Percentiles rank a stretch among this genome's conserved stretches.
Conservation (phyloP, 2,329 filamentous ascomycete genomes). For the Fusarium papillatum region DNA sequence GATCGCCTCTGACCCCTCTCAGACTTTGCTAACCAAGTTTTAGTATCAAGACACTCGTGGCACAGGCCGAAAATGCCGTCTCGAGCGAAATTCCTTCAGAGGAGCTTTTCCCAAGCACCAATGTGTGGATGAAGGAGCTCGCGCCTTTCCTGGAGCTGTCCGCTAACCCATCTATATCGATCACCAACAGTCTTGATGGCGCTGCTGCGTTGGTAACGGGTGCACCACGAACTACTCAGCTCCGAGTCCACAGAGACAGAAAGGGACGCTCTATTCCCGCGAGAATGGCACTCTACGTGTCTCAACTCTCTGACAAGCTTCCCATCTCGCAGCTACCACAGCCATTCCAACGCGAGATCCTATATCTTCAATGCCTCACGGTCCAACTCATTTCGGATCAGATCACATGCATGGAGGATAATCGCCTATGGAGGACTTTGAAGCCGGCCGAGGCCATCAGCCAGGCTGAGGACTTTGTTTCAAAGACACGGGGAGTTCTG, state of each 20-base stretch:
- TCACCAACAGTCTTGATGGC: slow-evolving; percentile 81
- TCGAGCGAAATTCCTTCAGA: slow-evolving; percentile 47
- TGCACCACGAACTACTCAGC: slow-evolving; percentile 35
- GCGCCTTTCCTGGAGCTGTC: slow-evolving; percentile 61
- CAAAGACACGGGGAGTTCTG: slow-evolving; percentile 55
- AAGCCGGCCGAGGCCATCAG: slow-evolving; percentile 49
- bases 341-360: slow-evolving; percentile 61
- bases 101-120: slow-evolving; percentile 73
- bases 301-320: slow-evolving; percentile 65
- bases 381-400: slow-evolving; percentile 68
- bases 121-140: slow-evolving; percentile 78
- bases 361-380: slow-evolving; percentile 66
- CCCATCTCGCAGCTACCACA: slow-evolving; percentile 55
- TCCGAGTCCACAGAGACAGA: slow-evolving; percentile 68
- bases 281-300: slow-evolving; percentile 81
- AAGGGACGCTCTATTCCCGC: slow-evolving; percentile 80
- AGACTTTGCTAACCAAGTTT: neutral
- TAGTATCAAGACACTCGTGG: slow-evolving; percentile 66
- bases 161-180: slow-evolving; percentile 75
- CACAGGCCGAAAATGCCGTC: slow-evolving; percentile 55
- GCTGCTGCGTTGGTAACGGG: slow-evolving; percentile 73
- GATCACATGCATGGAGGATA: slow-evolving; percentile 57
- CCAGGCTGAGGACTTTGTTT: slow-evolving; percentile 60
- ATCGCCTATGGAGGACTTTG: slow-evolving; percentile 62
- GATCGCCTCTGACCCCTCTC: slow-evolving; percentile 29